Evolutionary conservation across 176 grass and related monocot species (phyloP).

Genomic region (Oryza meridionalis): DNA sequence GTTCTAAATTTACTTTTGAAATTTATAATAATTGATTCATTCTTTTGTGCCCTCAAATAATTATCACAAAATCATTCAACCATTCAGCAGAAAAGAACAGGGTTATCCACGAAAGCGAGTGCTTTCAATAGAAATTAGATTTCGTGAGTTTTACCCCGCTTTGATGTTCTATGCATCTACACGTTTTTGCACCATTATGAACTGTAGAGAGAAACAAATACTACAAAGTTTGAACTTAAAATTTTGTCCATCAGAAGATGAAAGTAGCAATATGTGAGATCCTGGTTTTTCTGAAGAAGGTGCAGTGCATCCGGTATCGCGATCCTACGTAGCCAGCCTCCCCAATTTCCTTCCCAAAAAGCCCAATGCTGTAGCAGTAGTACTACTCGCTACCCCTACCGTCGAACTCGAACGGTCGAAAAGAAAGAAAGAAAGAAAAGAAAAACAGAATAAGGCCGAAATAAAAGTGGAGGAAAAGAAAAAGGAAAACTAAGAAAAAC

Average conservation of each 20-base stretch:
- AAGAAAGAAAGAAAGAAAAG: neutral
- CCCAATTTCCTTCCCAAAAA: no score
- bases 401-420: neutral
- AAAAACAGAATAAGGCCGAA: neutral
- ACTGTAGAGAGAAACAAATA: no score
- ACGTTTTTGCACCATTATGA: neutral
- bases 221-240: neutral
- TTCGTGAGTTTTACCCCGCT: neutral
- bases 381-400: neutral
- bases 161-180: neutral
- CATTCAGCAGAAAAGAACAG: no score
- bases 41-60: no score
- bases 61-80: no score
- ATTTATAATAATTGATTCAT: no score
- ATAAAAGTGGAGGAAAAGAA: neutral
- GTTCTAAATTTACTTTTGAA: no score
- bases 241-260: no score
- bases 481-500: neutral
- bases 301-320: no score
- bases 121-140: neutral
- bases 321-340: no score
- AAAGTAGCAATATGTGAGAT: no score
- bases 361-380: neutral
- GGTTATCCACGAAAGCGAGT: neutral
- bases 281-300: no score